Base-by-base conservation (phyloP, 352 stramenopile species). In the Globisporangium takayamanum region DNA sequence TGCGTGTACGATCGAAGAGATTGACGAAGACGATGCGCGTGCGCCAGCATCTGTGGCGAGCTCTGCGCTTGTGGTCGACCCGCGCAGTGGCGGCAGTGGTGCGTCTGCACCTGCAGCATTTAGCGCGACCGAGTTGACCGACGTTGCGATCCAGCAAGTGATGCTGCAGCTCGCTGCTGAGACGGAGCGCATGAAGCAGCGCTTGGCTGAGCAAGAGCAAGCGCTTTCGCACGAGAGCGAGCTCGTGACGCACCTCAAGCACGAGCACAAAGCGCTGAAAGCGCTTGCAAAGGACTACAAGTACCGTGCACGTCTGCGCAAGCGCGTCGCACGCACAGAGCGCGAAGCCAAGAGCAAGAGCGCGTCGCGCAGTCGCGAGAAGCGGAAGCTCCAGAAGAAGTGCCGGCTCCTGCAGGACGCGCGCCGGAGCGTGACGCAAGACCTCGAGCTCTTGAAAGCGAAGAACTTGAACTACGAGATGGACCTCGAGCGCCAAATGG, bases 391-490 rank as follows among this genome's bases (percentile, higher is more conserved):
- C 7, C 72, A 66, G 55, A 88, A 85, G 49, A 70, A 88, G 59
- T 67, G 69, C 12, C 78, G 75, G 51, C 59, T 60, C 5, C 52
- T 81, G 26, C 63, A 70, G 25, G 63, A 68, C 28, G 76, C 85
- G 53, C 70, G 76, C 42, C 72, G 68, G 16, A 72, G 79, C 14
- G 51, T 88, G 41, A 72, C 66, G 16, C 63, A 88, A 48, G 68
- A 68, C 18, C 87, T 87, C 44, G 67, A 87, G 55, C 60, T 92
- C 20, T 59, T 88, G 45, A 58, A 87, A 57, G 86, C 80, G 8
- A 75, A 90, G 64, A 76, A 72, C 67, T 59, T 66, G 51, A 67
- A 73, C 50, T 73, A 65, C 37, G 65, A 88, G 46, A 70, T 92
- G 65, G 46, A 84, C 30, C 60, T 84, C 53, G 74, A 88, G 48